Evolutionary conservation across 768 basidiomycete species (phyloP).

Genomic region (Lentinula raphanica): DNA sequence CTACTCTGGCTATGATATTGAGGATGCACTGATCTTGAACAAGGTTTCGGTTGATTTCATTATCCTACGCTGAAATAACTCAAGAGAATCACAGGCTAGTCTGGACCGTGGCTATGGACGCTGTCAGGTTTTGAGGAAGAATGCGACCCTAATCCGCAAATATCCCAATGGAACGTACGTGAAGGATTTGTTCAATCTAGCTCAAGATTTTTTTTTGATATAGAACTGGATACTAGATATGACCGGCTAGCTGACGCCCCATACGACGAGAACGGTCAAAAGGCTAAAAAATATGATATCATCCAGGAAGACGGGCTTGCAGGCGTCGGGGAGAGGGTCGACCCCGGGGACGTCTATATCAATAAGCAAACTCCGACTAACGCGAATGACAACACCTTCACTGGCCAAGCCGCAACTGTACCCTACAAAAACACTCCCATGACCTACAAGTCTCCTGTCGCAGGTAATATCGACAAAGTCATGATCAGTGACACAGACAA

Average conservation of each 20-base stretch:
- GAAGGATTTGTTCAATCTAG: conserved; percentile 1
- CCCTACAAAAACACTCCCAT: conserved; percentile 91
- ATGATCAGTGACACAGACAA: conserved; percentile 96
- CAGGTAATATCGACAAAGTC: conserved; percentile 95
- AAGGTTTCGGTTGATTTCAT: conserved; percentile 44
- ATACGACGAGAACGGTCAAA: conserved; percentile 71
- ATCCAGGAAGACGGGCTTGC: conserved; percentile 91
- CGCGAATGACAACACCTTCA: conserved; percentile 87
- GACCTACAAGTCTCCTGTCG: conserved; percentile 89
- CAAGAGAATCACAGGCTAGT: conserved; percentile 63
- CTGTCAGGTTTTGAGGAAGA: conserved; percentile 96
- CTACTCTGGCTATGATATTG: conserved; percentile 98
- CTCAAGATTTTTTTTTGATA: background rate
- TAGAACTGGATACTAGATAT: conserved; percentile 40
- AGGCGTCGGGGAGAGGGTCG: conserved; percentile 90
- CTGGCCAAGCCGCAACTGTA: conserved; percentile 74
- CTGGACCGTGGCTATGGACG: conserved; percentile 96
- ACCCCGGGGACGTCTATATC: conserved; percentile 90
- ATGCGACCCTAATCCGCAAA: conserved; percentile 87
- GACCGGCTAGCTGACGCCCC: conserved; percentile 95
- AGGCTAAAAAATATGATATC: conserved; percentile 83
- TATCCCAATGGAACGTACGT: conserved; percentile 97
- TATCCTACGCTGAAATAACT: background rate
- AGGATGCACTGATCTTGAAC: conserved; percentile 96
- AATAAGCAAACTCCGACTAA: conserved; percentile 96